Percentiles rank a stretch among this genome's conserved stretches.
Conservation (phyloP, 495 filamentous ascomycete species). For the Thermothielavioides terrestris region DNA sequence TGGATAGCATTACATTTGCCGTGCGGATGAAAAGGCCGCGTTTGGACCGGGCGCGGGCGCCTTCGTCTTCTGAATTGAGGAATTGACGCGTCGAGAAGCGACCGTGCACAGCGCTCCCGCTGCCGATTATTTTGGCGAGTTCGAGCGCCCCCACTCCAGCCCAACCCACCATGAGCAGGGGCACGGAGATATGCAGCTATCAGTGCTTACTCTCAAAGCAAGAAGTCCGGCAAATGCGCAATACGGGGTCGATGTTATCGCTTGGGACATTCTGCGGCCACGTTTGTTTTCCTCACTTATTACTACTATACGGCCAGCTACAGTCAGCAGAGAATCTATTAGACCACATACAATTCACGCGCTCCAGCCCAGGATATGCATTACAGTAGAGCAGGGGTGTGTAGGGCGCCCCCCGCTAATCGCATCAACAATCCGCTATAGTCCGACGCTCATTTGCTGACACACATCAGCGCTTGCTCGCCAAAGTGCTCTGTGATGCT, state of each 20-base stretch:
- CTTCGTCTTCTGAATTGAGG: conserved; percentile 11
- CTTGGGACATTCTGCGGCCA: too few relatives aligned
- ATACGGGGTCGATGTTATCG: too few relatives aligned
- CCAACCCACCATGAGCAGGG: neutral
- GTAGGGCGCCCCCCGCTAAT: neutral
- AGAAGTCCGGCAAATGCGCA: too few relatives aligned
- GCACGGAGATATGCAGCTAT: conserved; percentile 20
- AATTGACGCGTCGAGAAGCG: conserved; percentile 28
- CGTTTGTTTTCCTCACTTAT: too few relatives aligned
- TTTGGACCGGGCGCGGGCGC: conserved; percentile 2
- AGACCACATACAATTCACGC: too few relatives aligned
- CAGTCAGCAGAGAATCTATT: too few relatives aligned
- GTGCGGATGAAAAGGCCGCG: conserved; percentile 7
- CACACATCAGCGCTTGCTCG: conserved; percentile 44
- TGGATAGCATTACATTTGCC: conserved; percentile 27
- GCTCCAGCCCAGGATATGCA: too few relatives aligned
- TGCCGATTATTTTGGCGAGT: conserved; percentile 28
- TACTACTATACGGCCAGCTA: too few relatives aligned
- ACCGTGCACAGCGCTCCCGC: conserved; percentile 15
- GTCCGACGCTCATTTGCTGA: conserved; percentile 20
- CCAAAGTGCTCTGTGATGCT: conserved; percentile 41
- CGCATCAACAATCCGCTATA: neutral
- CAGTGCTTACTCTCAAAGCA: neutral
- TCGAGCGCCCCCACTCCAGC: conserved; percentile 12
- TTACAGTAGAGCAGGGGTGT: too few relatives aligned